Percentiles rank a stretch among this genome's conserved stretches.
Evolutionary conservation across 176 grass and related monocot species (phyloP).

Genomic region (Carex kokanica): DNA sequence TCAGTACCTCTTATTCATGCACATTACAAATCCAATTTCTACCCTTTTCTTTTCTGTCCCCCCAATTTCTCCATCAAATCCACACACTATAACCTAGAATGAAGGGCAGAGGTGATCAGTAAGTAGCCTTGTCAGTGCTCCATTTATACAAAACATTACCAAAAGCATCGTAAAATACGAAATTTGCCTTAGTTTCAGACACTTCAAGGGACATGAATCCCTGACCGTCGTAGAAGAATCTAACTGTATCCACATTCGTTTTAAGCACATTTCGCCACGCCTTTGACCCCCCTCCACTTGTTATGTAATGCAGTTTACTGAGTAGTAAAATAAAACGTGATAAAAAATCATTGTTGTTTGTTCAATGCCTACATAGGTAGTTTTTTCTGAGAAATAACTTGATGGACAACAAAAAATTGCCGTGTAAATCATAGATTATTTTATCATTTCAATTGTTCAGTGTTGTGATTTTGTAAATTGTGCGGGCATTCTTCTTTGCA

Average conservation of each 20-base stretch:
- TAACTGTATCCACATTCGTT: conserved; percentile 57
- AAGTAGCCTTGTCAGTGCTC: conserved; percentile 38
- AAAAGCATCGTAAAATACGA: conserved; percentile 59
- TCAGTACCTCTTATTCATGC: not conserved
- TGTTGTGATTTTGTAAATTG: not conserved
- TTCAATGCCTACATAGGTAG: not conserved
- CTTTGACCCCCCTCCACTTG: conserved; percentile 76
- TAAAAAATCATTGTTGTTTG: not conserved
- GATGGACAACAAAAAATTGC: not conserved
- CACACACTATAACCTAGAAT: not conserved
- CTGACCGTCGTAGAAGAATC: conserved; percentile 85
- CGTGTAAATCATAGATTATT: not conserved
- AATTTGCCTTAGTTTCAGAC: conserved; percentile 34
- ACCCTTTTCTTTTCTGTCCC: not conserved
- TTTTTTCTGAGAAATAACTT: not conserved
- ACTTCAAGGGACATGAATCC: conserved; percentile 87
- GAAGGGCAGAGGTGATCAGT: not conserved
- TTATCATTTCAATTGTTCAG: not conserved
- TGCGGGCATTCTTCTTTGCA: not conserved
- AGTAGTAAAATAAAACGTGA: not conserved
- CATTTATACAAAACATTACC: conserved; percentile 56
- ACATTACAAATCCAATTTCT: not conserved
- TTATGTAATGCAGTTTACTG: conserved; percentile 83
- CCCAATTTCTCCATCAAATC: not conserved
- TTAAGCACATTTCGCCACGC: conserved; percentile 69